Percentiles rank a stretch among this genome's conserved stretches.
These are phyloP conservation scores for Ustulina deusta DNA, from an alignment of 2,329 filamentous ascomycete genomes.

Conservation along the genomic window DNA sequence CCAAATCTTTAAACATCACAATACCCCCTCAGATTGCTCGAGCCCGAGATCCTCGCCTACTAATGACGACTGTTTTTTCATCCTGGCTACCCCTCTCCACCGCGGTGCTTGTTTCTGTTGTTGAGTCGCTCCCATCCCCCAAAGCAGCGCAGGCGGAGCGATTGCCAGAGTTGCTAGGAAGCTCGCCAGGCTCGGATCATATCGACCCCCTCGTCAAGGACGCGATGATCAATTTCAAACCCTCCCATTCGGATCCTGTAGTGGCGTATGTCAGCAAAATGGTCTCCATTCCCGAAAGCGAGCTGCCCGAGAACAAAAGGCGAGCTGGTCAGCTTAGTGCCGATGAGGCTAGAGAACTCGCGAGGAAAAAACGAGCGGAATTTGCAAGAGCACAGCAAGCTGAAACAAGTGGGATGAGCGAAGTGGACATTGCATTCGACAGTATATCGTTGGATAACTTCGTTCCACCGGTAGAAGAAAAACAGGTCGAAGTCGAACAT, in stretches of 20 bases:
- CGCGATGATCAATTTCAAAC: slow-evolving; percentile 87
- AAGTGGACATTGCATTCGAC: slow-evolving; percentile 71
- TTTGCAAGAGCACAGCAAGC: slow-evolving; percentile 82
- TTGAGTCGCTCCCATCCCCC: slow-evolving; percentile 91
- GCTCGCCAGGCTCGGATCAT: slow-evolving; percentile 79
- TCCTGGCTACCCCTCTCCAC: slow-evolving; percentile 94
- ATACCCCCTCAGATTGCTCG: slow-evolving; percentile 87
- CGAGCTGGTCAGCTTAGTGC: slow-evolving; percentile 78
- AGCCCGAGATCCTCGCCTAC: slow-evolving; percentile 83
- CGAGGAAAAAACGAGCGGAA: slow-evolving; percentile 88
- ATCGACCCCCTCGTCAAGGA: slow-evolving; percentile 77
- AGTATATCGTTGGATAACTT: slow-evolving; percentile 69
- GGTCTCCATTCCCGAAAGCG: slow-evolving; percentile 93
- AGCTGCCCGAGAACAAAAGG: slow-evolving; percentile 87
- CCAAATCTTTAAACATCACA: slow-evolving; percentile 86
- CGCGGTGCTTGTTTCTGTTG: slow-evolving; percentile 90
- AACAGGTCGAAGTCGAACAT: slow-evolving; percentile 81
- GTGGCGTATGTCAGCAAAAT: slow-evolving; percentile 99
- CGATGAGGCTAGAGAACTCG: slow-evolving; percentile 90
- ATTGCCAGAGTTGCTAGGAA: slow-evolving; percentile 81
- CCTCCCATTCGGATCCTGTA: slow-evolving; percentile 76
- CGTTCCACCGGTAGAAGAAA: slow-evolving; percentile 61
- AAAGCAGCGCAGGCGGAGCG: slow-evolving; percentile 81
- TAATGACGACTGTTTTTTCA: slow-evolving; percentile 88
- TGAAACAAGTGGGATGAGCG: slow-evolving; percentile 63